Evolutionary conservation across 768 basidiomycete genomes (phyloP).

Genomic region (Mycena indigotica): DNA sequence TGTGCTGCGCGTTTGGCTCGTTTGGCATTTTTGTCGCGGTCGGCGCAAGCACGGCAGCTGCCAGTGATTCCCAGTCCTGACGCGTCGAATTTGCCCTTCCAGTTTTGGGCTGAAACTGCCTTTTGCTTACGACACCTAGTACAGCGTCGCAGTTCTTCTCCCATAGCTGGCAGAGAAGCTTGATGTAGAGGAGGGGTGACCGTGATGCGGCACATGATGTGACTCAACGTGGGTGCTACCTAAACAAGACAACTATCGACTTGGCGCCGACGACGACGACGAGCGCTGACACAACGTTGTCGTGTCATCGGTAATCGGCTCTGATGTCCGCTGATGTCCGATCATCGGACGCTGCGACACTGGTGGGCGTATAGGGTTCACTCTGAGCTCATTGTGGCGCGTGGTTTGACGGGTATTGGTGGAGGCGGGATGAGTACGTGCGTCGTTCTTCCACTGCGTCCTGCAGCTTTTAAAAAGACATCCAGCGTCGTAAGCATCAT

Average conservation of each 20-base stretch:
- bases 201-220: too few relatives aligned
- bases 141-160: not conserved
- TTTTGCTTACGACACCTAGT: not conserved
- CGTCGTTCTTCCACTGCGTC: constrained; percentile 24
- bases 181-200: too few relatives aligned
- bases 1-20: not conserved
- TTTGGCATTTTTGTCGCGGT: not conserved
- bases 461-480: not conserved
- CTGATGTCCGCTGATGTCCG: too few relatives aligned
- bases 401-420: constrained; percentile 61
- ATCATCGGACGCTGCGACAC: too few relatives aligned
- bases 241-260: too few relatives aligned
- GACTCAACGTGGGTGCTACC: too few relatives aligned
- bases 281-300: too few relatives aligned
- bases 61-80: not conserved
- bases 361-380: too few relatives aligned
- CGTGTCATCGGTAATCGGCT: too few relatives aligned
- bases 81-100: not conserved
- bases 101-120: not conserved
- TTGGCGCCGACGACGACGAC: too few relatives aligned
- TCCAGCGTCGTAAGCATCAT: constrained; percentile 62
- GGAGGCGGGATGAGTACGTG: constrained; percentile 68
- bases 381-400: constrained; percentile 51
- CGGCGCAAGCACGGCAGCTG: not conserved
- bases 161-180: not conserved